A percentile compares a stretch with the other conserved stretches of the same genome.
phyloP scores from a whole-genome alignment of 768 basidiomycete genomes.

The Boletus eberwhitei region DNA sequence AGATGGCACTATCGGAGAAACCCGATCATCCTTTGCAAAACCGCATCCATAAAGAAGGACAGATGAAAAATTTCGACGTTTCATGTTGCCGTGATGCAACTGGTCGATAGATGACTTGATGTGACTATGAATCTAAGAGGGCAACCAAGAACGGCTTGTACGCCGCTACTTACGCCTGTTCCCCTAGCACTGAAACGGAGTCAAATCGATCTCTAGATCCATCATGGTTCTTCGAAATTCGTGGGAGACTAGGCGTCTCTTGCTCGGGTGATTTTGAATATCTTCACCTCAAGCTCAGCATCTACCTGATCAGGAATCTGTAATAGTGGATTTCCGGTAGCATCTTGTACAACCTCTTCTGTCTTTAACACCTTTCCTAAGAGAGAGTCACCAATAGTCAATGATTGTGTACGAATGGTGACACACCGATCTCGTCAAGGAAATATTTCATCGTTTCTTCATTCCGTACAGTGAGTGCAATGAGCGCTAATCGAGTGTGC shows the following conservation, averaged over 20 bases:
- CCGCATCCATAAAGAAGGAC: neutral
- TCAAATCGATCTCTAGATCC: conserved; percentile 16
- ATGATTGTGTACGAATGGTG: neutral
- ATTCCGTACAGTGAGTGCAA: conserved; percentile 53
- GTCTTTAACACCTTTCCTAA: conserved; percentile 25
- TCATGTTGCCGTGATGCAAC: neutral
- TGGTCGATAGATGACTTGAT: conserved; percentile 1
- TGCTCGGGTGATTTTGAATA: conserved; percentile 40
- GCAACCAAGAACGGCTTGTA: conserved; percentile 5
- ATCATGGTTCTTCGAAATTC: conserved; percentile 2
- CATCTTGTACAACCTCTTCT: conserved; percentile 26
- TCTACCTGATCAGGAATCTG: conserved; percentile 32
- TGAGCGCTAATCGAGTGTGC: conserved; percentile 19
- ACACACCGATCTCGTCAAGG: conserved; percentile 33
- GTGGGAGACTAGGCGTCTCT: conserved; percentile 1
- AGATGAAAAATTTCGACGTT: neutral
- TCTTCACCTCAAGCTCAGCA: conserved; percentile 38
- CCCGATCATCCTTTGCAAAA: neutral
- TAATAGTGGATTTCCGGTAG: conserved; percentile 19
- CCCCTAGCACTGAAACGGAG: conserved; percentile 1
- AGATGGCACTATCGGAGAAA: neutral
- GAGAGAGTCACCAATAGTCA: neutral
- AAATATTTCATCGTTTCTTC: conserved; percentile 49
- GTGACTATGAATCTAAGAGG: conserved; percentile 6
- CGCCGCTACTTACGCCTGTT: neutral